Conservation (phyloP, 1,284 basidiomycete genomes). For the Vanrija sp. region DNA sequence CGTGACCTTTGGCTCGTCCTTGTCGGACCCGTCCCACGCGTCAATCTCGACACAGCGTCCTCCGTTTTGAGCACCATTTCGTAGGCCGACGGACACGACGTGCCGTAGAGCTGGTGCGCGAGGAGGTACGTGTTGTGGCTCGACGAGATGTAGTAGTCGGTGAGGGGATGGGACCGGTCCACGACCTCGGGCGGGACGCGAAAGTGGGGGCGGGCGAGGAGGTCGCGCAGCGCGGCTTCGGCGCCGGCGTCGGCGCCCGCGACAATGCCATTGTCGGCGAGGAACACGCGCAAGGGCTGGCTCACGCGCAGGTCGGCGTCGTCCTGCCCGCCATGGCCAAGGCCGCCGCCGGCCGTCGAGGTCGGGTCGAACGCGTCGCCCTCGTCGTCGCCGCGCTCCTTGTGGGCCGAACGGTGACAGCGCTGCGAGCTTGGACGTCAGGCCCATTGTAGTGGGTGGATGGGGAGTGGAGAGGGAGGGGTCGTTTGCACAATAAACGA, state of each 20-base stretch:
- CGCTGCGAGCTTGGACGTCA: no score
- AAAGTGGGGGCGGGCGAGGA: conserved; percentile 10
- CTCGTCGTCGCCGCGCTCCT: conserved; percentile 9
- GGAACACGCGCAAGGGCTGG: conserved; percentile 6
- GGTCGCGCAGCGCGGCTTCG: neutral
- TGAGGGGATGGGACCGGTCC: conserved; percentile 58
- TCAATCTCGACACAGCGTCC: conserved; percentile 20
- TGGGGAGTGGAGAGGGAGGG: no score
- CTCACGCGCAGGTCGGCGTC: conserved; percentile 8
- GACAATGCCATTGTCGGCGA: conserved; percentile 10
- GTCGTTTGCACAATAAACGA: no score
- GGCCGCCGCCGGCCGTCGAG: conserved; percentile 12
- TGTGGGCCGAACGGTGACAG: neutral
- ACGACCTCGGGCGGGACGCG: conserved; percentile 4
- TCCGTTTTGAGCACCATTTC: conserved; percentile 8
- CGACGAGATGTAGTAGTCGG: conserved; percentile 86
- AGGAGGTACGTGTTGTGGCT: conserved; percentile 98
- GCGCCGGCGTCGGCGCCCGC: conserved; percentile 1
- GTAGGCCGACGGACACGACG: conserved; percentile 10
- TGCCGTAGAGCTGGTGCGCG: conserved; percentile 41
- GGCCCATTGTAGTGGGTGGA: no score
- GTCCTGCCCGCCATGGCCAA: neutral
- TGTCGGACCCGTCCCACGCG: conserved; percentile 15
- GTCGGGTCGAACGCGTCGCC: conserved; percentile 1
- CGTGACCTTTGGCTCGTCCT: conserved; percentile 17